These are phyloP conservation scores for Naganishia albida DNA, from an alignment of 1,284 basidiomycete genomes.

Conservation along the genomic window DNA sequence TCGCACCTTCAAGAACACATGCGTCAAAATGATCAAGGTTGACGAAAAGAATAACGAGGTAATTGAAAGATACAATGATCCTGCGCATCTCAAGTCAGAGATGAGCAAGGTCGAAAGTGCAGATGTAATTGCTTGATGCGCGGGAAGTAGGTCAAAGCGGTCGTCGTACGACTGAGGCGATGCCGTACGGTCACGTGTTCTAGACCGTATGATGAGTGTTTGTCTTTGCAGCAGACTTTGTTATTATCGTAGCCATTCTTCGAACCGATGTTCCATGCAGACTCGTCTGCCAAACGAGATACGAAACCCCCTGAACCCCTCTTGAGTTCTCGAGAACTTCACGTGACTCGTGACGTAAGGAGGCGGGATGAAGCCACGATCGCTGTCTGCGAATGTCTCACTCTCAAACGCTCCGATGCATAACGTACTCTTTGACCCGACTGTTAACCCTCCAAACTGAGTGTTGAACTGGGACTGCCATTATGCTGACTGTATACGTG, in stretches of 20 bases:
- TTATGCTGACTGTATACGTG: slow-evolving; percentile 17
- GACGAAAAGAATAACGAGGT: neutral
- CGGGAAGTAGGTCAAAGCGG: neutral
- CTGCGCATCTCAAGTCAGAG: neutral
- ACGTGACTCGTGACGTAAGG: too few relatives aligned
- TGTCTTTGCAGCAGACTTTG: too few relatives aligned
- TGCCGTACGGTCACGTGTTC: too few relatives aligned
- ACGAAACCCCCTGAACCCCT: neutral
- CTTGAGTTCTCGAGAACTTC: too few relatives aligned
- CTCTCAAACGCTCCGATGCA: too few relatives aligned
- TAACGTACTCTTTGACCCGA: too few relatives aligned
- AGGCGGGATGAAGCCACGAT: too few relatives aligned
- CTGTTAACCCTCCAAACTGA: too few relatives aligned
- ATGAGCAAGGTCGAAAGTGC: neutral
- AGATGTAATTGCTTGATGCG: neutral
- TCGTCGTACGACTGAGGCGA: too few relatives aligned
- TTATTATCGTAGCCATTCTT: neutral
- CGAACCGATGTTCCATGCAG: neutral
- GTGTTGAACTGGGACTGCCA: too few relatives aligned
- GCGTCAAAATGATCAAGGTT: neutral
- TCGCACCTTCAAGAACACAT: neutral
- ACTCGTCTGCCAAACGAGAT: neutral
- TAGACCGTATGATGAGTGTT: too few relatives aligned
- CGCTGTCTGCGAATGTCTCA: too few relatives aligned
- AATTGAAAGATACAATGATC: neutral